Evolutionary conservation across 345 rosid species (phyloP), one percentile per base, ranked within the genome.

Genomic region (Chamaenerion angustifolium): DNA sequence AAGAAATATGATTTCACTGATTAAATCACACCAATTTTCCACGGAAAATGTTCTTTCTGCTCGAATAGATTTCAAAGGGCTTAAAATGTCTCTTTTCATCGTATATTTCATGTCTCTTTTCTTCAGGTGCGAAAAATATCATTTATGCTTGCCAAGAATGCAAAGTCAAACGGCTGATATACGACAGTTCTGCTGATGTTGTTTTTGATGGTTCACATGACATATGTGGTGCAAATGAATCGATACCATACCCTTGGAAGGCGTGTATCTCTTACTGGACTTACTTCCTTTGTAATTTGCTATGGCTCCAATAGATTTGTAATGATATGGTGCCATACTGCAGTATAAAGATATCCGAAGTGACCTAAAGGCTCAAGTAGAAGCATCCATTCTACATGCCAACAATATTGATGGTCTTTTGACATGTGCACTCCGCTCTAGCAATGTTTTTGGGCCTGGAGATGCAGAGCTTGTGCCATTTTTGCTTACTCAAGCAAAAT

Each of bases 281-380:
- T 49, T 40, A 53, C 48, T 35, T 64, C 44, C 31, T 53, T 58
- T 49, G 42, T 65, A 57, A 23, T 37, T 31, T 31, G 1, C 10
- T 31, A 0, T 4, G 37, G 37, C 6, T 70, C 12, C 43, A 35
- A 52, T 41, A 61, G 56, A 56, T 56, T 37, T 40, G 6, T 16
- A 46, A 16, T 16, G 37, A 11, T 50, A 40, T 64, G 59, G 65
- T 56, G 10, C 58, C 49, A 12, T 49, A 45, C 52, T 72, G 61
- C 78, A 90, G 98, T 81, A 79, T 51, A 70, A 60, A 18, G 86
- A 82, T 48, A 64, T 55, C 67, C 45, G 79, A 68, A 81, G 60
- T 70, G 98, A 86, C 66, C 83, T 90, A 43, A 92, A 72, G 71
- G 92, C 92, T 76, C 96, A 92, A 70, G 95, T 96, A 23, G 98